Percentiles rank a stretch among this genome's conserved stretches.
These are phyloP conservation scores for Diaporthe citrichinensis DNA, from an alignment of 2,329 filamentous ascomycete genomes.

Conservation along the genomic window DNA sequence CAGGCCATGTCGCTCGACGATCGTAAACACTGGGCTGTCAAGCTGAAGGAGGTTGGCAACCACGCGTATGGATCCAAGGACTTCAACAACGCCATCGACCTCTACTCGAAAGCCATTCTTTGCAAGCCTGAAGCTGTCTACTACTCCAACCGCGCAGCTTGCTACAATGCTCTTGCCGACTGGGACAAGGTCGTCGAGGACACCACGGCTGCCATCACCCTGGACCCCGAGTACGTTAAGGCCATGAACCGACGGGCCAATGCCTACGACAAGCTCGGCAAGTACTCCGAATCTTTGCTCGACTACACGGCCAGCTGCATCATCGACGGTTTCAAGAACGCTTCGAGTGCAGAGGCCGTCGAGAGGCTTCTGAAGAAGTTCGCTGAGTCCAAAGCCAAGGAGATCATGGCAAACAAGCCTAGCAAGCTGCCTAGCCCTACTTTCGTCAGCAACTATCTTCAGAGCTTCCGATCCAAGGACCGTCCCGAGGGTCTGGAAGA, in stretches of 20 bases:
- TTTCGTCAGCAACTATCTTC: conserved; percentile 98
- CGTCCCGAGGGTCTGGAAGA: conserved; percentile 88
- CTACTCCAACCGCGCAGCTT: conserved; percentile 98
- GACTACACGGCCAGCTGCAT: conserved; percentile 99
- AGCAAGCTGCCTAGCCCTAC: conserved; percentile 95
- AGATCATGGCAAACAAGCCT: conserved; percentile 86
- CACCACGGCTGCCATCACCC: conserved; percentile 92
- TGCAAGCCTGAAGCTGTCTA: conserved; percentile 98
- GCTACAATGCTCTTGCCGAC: conserved; percentile 92
- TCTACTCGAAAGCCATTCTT: conserved; percentile 95
- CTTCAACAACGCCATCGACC: conserved; percentile 91
- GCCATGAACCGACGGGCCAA: conserved; percentile 96
- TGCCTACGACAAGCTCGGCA: conserved; percentile 93
- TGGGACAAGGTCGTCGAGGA: conserved; percentile 98
- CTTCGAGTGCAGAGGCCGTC: conserved; percentile 88
- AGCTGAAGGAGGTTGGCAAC: conserved; percentile 96
- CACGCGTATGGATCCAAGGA: conserved; percentile 96
- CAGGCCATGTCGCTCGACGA: conserved; percentile 70
- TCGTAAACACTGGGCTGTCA: conserved; percentile 87
- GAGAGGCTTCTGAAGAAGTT: conserved; percentile 97
- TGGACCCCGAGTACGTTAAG: conserved; percentile 97
- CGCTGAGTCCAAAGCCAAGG: conserved; percentile 92
- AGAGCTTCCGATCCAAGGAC: conserved; percentile 92
- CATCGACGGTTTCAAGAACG: conserved; percentile 96
- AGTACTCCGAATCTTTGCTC: conserved; percentile 93